Conservation (phyloP, 495 filamentous ascomycete genomes). For the Aspergillus ostianus region DNA sequence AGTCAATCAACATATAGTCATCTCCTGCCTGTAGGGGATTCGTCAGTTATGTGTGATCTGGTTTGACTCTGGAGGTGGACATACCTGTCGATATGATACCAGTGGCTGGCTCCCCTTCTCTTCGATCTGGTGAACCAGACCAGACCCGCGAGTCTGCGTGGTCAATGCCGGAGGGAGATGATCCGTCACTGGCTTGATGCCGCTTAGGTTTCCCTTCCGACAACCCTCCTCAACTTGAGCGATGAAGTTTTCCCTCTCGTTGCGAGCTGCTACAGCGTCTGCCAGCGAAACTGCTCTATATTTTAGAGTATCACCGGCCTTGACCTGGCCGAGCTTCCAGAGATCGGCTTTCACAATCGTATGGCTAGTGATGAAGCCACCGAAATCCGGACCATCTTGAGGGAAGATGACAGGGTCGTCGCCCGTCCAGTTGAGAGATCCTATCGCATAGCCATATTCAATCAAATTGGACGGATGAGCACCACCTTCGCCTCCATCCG, state of each 20-base stretch:
- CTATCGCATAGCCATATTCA: conserved; percentile 58
- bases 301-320: conserved; percentile 54
- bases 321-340: conserved; percentile 61
- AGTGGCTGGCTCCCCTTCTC: conserved; percentile 38
- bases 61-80: background rate
- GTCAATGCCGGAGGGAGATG: conserved; percentile 12
- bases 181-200: conserved; percentile 14
- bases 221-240: conserved; percentile 24
- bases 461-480: conserved; percentile 58
- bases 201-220: conserved; percentile 10
- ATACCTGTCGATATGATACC: conserved; percentile 50
- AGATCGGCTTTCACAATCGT: conserved; percentile 54
- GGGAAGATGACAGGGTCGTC: conserved; percentile 59
- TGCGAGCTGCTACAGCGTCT: conserved; percentile 39
- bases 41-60: background rate
- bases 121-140: conserved; percentile 37
- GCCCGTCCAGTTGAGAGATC: conserved; percentile 57
- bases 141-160: conserved; percentile 24
- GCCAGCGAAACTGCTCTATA: conserved; percentile 45
- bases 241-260: conserved; percentile 37
- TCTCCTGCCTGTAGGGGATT: conserved; percentile 46
- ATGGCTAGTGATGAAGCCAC: conserved; percentile 54
- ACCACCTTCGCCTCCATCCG: conserved; percentile 59
- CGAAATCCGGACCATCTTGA: conserved; percentile 57
- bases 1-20: conserved; percentile 53